Base-by-base conservation (phyloP, 2,329 filamentous ascomycete species). In the Chaetothyriales sp. region DNA sequence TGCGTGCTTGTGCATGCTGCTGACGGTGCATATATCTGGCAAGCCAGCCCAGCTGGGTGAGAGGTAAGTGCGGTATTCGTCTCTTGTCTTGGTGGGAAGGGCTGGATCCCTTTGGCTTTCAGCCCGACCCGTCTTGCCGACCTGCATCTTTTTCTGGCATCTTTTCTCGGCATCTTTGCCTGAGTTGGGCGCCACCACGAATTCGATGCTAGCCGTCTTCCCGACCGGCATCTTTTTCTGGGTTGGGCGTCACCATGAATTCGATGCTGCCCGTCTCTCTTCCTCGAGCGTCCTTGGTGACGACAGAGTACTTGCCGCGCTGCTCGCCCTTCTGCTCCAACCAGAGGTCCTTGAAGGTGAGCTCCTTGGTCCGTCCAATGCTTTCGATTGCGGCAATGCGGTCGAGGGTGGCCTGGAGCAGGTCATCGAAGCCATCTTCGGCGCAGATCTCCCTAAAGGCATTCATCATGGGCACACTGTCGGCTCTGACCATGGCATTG, bases 331-430 rank as follows among this genome's bases (percentile, higher is more conserved):
- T 57, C 52, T 62, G 60, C 10, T 86, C 82, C 29, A 89, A 73
- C 63, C 92, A 90, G 43, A 97, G 74, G 67, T 97, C 92, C 72
- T 98, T 98, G 58, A 94, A 86, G 1, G 94, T 94, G 49, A 98
- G 67, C 69, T 98, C 92, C 56, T 90, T 81, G n/a, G 92, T 98
- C 56, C 92, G 77, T 37, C 89, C 90, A 56, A 98, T 74, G 62
- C 83, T 89, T 73, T 98, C 92, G 64, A 98, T 98, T 58, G 85
- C 89, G n/a, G 76, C 70, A 59, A 98, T 98, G 19, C 92, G 78
- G 53, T 90, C 78, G 20, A 95, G 72, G 0, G 92, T 97, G 2
- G 77, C 82, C 55, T 94, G 82, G 15, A 98, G 71, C 65, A 89
- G 83, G 58, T 89, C 74, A 20, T 88, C 81, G 66, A 98, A 98